Evolutionary conservation across 441 rosid species (phyloP).

Genomic region (Sinapis alba): DNA sequence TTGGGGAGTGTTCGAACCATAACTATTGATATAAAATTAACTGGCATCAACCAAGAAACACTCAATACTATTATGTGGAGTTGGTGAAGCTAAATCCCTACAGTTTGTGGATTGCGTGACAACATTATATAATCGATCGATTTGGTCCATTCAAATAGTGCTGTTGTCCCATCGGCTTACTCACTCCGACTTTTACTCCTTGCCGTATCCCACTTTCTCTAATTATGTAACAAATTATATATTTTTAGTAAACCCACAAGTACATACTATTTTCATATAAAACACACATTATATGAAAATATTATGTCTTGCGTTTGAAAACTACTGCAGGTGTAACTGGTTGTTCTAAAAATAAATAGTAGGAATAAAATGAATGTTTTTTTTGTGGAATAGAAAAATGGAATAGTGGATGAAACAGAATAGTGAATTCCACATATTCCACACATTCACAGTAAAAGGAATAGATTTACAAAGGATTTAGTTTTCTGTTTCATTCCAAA

Average conservation of each 20-base stretch:
- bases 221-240: background rate
- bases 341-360: no score
- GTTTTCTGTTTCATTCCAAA: no score
- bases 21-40: background rate
- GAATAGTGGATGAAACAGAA: no score
- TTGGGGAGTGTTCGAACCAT: conserved; percentile 1
- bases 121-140: conserved; percentile 2
- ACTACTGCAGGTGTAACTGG: no score
- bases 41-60: background rate
- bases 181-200: conserved; percentile 33
- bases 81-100: background rate
- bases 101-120: conserved; percentile 22
- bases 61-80: conserved; percentile 1
- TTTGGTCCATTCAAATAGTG: conserved; percentile 30
- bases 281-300: background rate
- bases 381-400: no score
- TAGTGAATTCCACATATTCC: no score
- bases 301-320: background rate
- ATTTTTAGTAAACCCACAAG: background rate
- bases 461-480: no score
- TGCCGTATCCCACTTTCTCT: conserved; percentile 25
- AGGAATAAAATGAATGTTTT: no score
- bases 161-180: conserved; percentile 37
- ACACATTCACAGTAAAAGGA: no score
- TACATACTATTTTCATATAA: background rate